Conservation (phyloP, 306 rosid genomes). For the Cicer bijugum region DNA sequence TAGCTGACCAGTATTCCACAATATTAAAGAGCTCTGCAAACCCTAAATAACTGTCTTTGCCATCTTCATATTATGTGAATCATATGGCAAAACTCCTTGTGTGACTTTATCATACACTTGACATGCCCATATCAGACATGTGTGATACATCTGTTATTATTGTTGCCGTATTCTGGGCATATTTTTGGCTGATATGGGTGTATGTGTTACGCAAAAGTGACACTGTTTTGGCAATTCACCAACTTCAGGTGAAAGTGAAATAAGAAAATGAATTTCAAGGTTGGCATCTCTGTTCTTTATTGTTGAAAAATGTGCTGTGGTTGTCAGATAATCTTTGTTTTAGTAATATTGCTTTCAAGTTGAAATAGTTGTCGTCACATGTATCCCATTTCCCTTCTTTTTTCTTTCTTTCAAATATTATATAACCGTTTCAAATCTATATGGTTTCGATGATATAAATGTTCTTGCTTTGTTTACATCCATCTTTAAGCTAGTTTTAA, state of each 20-base stretch:
- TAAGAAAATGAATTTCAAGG: constrained; percentile 11
- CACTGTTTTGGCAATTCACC: background rate
- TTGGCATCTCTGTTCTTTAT: constrained; percentile 3
- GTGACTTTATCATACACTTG: background rate
- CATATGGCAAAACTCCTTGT: background rate
- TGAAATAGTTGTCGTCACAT: constrained; percentile 31
- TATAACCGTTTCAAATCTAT: constrained; percentile 16
- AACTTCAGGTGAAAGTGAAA: constrained; percentile 25
- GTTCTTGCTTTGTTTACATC: constrained; percentile 28
- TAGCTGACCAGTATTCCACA: background rate
- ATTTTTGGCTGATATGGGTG: constrained; percentile 2
- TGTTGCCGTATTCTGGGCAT: constrained; percentile 4
- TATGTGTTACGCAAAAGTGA: background rate
- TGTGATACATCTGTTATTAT: background rate
- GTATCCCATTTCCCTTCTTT: constrained; percentile 2
- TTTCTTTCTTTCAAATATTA: background rate
- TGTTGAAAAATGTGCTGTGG: constrained; percentile 22
- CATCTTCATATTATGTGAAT: background rate
- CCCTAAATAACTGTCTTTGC: background rate
- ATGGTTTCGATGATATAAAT: constrained; percentile 5
- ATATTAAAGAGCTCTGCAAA: constrained; percentile 3
- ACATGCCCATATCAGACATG: background rate
- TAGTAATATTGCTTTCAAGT: constrained; percentile 16
- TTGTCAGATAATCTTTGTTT: background rate
- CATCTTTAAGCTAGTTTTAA: constrained; percentile 22